These are phyloP conservation scores for Emiliania huxleyi DNA, from an alignment of 78 protist species.

Conservation along the genomic window DNA sequence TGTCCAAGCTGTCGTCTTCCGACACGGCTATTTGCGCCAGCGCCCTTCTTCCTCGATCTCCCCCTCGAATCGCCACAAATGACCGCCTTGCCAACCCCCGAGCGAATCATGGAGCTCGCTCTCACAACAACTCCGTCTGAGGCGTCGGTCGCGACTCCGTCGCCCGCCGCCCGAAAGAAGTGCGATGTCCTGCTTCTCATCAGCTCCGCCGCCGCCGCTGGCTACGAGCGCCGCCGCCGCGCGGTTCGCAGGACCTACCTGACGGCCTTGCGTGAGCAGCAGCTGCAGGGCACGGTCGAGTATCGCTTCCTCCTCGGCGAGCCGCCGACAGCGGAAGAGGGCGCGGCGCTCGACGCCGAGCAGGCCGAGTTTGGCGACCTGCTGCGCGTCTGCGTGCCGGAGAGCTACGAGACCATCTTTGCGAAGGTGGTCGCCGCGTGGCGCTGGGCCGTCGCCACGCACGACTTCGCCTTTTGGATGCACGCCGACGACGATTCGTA, in stretches of 20 bases:
- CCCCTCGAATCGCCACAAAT: no score
- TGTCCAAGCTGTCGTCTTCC: no score
- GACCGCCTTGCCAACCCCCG: no score
- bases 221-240: not conserved
- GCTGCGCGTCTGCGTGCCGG: not conserved
- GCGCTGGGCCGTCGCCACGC: not conserved
- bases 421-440: not conserved
- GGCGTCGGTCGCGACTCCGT: no score
- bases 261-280: not conserved
- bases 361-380: not conserved
- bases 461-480: not conserved
- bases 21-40: no score
- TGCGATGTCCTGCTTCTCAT: not conserved
- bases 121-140: no score
- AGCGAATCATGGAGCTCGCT: no score
- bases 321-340: not conserved
- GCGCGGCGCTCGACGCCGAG: not conserved
- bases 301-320: constrained; percentile 13
- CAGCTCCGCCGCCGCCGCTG: constrained; percentile 5
- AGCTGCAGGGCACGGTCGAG: not conserved
- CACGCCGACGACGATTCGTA: constrained; percentile 8
- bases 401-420: not conserved
- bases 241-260: not conserved
- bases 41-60: no score
- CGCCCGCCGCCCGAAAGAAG: no score